Base-by-base conservation (phyloP, 2,329 filamentous ascomycete species). In the Nakataea oryzae region DNA sequence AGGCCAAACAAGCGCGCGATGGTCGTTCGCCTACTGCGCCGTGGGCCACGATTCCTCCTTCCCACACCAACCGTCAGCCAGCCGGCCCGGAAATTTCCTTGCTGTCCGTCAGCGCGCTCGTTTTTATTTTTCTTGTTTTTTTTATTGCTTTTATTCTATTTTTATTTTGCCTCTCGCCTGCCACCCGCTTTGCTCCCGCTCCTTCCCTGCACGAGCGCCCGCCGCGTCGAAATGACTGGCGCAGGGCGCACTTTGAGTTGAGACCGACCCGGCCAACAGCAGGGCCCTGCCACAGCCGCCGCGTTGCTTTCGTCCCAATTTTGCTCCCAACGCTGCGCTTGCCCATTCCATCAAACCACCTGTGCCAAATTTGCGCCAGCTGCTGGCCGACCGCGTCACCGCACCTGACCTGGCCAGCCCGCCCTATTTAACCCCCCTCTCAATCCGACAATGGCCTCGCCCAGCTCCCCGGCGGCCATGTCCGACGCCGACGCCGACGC, bases 401-500 rank as follows among this genome's bases (percentile, higher is more conserved):
- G 41, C 41, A 47, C 41, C 41, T 58, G n/a, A n/a, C n/a, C n/a
- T n/a, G n/a, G n/a, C n/a, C 28, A 59, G 32, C 34, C 28, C 32
- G 27, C 32, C 28, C 21, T 28, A 34, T 21, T 41, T 47, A 34
- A n/a, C 17, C 26, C 58, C 21, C 58, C 14, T 13, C 24, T 47
- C 58, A 17, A n/a, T 54, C 28, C 54, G n/a, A 56, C 60, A 34
- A 67, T 67, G 66, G 73, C 75, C 32, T 76, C 77, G 54, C 76
- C 76, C 54, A 73, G 69, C 67, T 78, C 74, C 24, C 66, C 71
- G 63, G 72, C 71, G 63, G 74, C 72, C 64, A 75, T 75, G 66
- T 81, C 79, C 58, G 80, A 81, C 62, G 68, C 73, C 41, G 79
- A 81, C 62, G 68, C 73, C 41, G 79, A 81, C 62, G 70, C 71